A percentile compares a stretch with the other conserved stretches of the same genome.
Evolutionary conservation across 2,329 filamentous ascomycete species (phyloP).

Genomic region (Scolecobasidium constrictum): DNA sequence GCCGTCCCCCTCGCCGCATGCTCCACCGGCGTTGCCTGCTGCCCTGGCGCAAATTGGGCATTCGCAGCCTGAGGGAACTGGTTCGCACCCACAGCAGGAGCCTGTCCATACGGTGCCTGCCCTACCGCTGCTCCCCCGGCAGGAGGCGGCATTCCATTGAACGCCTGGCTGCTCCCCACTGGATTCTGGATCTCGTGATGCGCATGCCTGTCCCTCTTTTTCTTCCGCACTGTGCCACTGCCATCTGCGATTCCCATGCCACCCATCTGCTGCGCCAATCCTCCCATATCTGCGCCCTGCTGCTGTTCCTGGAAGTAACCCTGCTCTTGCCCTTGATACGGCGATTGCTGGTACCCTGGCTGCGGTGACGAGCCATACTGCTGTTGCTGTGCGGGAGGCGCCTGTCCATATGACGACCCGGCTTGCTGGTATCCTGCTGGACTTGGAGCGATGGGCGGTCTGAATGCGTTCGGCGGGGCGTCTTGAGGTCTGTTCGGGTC

Average conservation of each 20-base stretch:
- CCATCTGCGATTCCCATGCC: constrained; percentile 56
- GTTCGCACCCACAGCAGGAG: constrained; percentile 35
- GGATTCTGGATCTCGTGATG: constrained; percentile 76
- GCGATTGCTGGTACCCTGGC: constrained; percentile 14
- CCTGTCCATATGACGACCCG: constrained; percentile 17
- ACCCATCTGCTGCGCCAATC: constrained; percentile 63
- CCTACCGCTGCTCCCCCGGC: constrained; percentile 37
- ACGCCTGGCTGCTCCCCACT: constrained; percentile 54
- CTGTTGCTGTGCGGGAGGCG: constrained; percentile 16
- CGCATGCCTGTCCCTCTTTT: constrained; percentile 84
- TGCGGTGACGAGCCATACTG: constrained; percentile 10
- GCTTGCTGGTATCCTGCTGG: constrained; percentile 33
- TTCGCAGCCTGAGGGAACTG: constrained; percentile 54
- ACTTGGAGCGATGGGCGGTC: constrained; percentile 32
- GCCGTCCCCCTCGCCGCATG: constrained; percentile 18
- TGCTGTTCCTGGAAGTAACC: constrained; percentile 25
- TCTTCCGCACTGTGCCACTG: constrained; percentile 46
- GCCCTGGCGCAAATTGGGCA: constrained; percentile 37
- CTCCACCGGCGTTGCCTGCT: constrained; percentile 15
- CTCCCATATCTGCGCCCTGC: constrained; percentile 25
- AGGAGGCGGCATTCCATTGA: constrained; percentile 56
- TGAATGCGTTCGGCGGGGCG: constrained; percentile 12
- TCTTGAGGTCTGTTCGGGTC: constrained; percentile 18
- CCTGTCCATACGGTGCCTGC: constrained; percentile 25
- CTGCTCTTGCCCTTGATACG: constrained; percentile 21